Evolutionary conservation across 2,329 filamentous ascomycete genomes (phyloP), one percentile per base, ranked within the genome.

Genomic region (Cladosporium oxysporum): DNA sequence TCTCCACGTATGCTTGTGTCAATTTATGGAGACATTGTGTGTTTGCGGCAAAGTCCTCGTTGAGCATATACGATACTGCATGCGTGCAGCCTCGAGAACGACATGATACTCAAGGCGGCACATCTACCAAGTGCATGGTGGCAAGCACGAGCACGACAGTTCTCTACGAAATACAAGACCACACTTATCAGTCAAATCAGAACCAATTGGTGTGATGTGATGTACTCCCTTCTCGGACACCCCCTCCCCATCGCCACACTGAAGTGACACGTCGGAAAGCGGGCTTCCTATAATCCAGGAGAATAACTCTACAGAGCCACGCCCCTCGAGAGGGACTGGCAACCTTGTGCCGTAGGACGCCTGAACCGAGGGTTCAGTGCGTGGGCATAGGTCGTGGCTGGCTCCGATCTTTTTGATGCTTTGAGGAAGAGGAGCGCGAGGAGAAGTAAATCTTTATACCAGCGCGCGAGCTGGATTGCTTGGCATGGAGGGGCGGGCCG

Each of bases 151-250:
- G 7, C 1, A 10, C 0, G 10, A 44, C 37, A 6, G 33, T 10
- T 11, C 11, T 31, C 52, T 53, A 55, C 29, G 33, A 33, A 33
- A 3, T 53, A 53, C 31, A 33, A 52, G 28, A 61, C 29, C 59
- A 53, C 44, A 18, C 59, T 41, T 41, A 29, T 28, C 47, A 37
- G 47, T 61, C 21, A 37, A 58, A 41, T 16, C 7, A 23, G 58
- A 28, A 62, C 29, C 50, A 47, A 23, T 49, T 53, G 31, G 29
- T 62, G 50, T 62, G 50, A 66, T 58, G 62, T 65, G 79, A 83
- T 87, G 85, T 88, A 80, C 87, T 88, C 88, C 86, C 83, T 89
- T 85, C 77, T 85, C 89, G 87, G 88, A 89, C 88, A 90, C 89
- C 86, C 83, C 80, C 80, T 81, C 80, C 85, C 83, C 87, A 87